phyloP scores from a whole-genome alignment of 257 asterid genomes.

The Salvia hispanica region DNA sequence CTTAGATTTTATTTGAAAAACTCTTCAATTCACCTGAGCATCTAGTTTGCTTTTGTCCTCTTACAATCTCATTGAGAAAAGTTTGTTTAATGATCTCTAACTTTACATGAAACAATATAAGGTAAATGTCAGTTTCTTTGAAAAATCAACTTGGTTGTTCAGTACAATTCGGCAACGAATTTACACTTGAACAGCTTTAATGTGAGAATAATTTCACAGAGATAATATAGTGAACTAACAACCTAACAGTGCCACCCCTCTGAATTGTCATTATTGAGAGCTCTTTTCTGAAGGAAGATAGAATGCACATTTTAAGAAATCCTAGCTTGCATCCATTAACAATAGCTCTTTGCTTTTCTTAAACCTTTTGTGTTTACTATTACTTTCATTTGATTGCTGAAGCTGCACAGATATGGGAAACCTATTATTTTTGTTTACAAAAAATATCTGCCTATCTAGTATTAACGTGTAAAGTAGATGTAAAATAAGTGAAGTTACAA shows the following conservation, averaged over 20 bases:
- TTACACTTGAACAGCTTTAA: conserved; percentile 4
- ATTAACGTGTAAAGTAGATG: background rate
- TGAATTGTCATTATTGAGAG: background rate
- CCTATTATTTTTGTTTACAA: background rate
- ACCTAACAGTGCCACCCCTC: background rate
- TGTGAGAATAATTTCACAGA: background rate
- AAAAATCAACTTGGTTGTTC: background rate
- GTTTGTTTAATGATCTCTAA: conserved; percentile 5
- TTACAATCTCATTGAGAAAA: background rate
- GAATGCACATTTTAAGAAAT: background rate
- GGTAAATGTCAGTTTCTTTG: background rate
- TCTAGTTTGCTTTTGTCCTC: conserved; percentile 12
- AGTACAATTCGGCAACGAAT: background rate
- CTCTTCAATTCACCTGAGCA: conserved; percentile 13
- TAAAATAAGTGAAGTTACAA: conserved; percentile 6
- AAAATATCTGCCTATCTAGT: conserved; percentile 8
- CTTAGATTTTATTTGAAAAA: background rate
- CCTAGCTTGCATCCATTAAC: conserved; percentile 4
- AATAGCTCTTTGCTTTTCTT: background rate
- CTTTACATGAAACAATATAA: conserved; percentile 1
- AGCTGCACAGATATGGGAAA: background rate
- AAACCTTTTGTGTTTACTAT: background rate
- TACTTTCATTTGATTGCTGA: background rate
- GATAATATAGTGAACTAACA: background rate
- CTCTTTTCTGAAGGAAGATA: conserved; percentile 19